Conservation (phyloP, 306 rosid genomes). For the Leucaena leucocephala region DNA sequence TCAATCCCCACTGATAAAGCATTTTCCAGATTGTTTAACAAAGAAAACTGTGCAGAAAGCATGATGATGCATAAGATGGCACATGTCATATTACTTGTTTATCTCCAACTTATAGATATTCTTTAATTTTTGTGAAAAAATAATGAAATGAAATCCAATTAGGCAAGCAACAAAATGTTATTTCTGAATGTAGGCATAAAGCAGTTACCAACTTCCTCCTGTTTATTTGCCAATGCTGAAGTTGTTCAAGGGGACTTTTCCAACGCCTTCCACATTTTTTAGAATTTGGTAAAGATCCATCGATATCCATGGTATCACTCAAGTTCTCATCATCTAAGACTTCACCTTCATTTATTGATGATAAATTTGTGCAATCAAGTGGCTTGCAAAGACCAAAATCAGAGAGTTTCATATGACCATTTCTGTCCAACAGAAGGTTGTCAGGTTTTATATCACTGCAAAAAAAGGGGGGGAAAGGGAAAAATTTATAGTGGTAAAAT, state of each 20-base stretch:
- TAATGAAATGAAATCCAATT: conserved; percentile 6
- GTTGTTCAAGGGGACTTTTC: conserved; percentile 92
- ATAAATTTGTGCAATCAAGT: conserved; percentile 76
- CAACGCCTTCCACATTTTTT: conserved; percentile 74
- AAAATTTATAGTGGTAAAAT: conserved; percentile 19
- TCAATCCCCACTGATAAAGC: background rate
- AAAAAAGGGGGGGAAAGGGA: background rate
- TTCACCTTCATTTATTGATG: conserved; percentile 76
- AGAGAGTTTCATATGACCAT: conserved; percentile 84
- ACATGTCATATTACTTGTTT: no score
- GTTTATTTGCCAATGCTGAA: conserved; percentile 89
- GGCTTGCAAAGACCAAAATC: conserved; percentile 99
- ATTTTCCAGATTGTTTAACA: conserved; percentile 16
- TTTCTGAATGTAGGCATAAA: conserved; percentile 14
- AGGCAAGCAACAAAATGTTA: conserved; percentile 7
- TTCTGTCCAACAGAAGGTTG: conserved; percentile 82
- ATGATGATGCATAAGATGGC: conserved; percentile 10
- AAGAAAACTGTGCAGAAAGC: background rate
- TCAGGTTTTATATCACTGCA: conserved; percentile 94
- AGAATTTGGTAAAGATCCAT: conserved; percentile 47
- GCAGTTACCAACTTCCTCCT: conserved; percentile 54
- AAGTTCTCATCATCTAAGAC: conserved; percentile 75
- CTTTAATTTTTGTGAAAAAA: background rate
- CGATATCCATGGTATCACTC: conserved; percentile 68
- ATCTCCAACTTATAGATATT: background rate